phyloP scores from a whole-genome alignment of 169 alveolate species.

The Plasmodium coatneyi region DNA sequence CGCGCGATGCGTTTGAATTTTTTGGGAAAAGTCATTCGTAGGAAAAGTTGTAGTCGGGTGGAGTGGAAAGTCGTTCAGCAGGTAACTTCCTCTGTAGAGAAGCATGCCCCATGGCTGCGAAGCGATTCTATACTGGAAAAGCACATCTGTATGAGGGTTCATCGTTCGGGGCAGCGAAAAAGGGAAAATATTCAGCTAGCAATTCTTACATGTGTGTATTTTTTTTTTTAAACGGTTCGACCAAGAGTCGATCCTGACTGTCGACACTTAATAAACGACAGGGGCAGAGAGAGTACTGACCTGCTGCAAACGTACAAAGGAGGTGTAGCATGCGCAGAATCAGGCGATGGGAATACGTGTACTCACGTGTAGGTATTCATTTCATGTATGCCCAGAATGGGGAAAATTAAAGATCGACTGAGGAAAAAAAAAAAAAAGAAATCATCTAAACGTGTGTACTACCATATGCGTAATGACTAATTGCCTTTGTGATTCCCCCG shows the following conservation, averaged over 20 bases:
- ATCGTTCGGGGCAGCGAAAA: not conserved
- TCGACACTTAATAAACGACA: not conserved
- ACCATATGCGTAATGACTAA: not conserved
- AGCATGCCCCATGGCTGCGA: not conserved
- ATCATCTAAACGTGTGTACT: not conserved
- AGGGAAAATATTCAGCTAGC: not conserved
- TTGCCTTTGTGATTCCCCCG: not conserved
- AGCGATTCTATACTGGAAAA: not conserved
- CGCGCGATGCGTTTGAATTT: not conserved
- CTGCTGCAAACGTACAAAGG: not conserved
- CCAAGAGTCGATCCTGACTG: not conserved
- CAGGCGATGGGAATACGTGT: not conserved
- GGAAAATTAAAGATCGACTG: not conserved
- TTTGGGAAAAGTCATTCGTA: not conserved
- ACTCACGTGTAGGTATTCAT: not conserved
- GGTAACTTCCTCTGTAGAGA: not conserved
- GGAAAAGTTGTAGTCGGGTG: not conserved
- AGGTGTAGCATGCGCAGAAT: not conserved
- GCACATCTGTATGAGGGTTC: not conserved
- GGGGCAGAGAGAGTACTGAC: not conserved
- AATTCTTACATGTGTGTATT: not conserved
- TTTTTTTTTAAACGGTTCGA: not conserved
- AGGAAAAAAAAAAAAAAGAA: not conserved
- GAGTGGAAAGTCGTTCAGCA: not conserved
- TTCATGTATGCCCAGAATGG: not conserved